A percentile compares a stretch with the other conserved stretches of the same genome.
phyloP scores from a whole-genome alignment of 805 yeast genomes.

The Candida maltosa region DNA sequence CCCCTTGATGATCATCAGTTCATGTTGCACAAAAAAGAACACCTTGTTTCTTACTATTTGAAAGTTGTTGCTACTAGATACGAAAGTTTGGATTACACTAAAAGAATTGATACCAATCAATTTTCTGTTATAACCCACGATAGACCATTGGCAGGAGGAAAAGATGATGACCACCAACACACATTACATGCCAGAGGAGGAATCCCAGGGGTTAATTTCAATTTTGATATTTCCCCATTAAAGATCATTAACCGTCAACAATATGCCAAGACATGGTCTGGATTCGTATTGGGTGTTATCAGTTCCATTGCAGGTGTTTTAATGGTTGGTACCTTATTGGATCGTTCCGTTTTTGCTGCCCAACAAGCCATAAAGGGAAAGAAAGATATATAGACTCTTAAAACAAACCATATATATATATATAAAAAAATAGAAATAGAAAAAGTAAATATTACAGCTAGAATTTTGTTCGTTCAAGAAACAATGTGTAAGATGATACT shows the following conservation, averaged over 20 bases:
- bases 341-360: conserved; percentile 85
- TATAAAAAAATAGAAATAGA: background rate
- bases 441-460: background rate
- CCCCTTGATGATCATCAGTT: conserved; percentile 62
- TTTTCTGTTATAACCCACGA: conserved; percentile 86
- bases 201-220: conserved; percentile 81
- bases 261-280: conserved; percentile 73
- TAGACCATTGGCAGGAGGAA: conserved; percentile 81
- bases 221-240: conserved; percentile 90
- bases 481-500: too few species aligned
- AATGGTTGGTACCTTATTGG: conserved; percentile 87
- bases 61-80: conserved; percentile 89
- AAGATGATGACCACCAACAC: conserved; percentile 87
- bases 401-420: background rate
- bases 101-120: conserved; percentile 74
- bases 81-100: conserved; percentile 56
- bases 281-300: conserved; percentile 76
- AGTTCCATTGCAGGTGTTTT: conserved; percentile 91
- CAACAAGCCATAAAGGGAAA: conserved; percentile 70
- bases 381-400: conserved; percentile 42
- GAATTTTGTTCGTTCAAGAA: too few species aligned
- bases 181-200: conserved; percentile 84
- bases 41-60: conserved; percentile 71
- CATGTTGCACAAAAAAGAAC: conserved; percentile 47
- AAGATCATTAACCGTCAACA: conserved; percentile 84